Base-by-base conservation (phyloP, 345 rosid species). In the thale cress (Arabidopsis thaliana) region DNA sequence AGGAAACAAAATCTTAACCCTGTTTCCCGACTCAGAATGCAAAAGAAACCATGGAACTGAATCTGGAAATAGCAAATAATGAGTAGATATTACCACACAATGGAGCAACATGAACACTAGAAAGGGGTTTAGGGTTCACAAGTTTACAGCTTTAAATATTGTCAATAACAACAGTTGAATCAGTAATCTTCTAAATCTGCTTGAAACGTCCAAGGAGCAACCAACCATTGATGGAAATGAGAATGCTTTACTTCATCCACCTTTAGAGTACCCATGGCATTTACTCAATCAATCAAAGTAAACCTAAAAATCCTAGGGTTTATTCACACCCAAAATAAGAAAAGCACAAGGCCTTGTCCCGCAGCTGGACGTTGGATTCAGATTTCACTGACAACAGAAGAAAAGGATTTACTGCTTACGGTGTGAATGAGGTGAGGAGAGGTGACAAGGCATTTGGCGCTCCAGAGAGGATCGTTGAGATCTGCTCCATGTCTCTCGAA, bases 401-500 rank as follows among this genome's bases (percentile, higher is more conserved):
- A 50, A 28, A 28, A 28, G 32, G 32, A 28, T 28, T 28, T 2
- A 28, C 32, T 2, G 4, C 32, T 65, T 69, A 71, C 80, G 64
- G 76, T 33, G 79, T 83, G 91, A 71, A 90, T 76, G 83, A 87
- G 91, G 70, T 87, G 85, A 76, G 93, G 85, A 56, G 91, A 87
- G 14, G 86, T 82, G 79, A 87, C 81, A 28, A 90, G 93, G 71
- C 93, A 88, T 82, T 87, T 87, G 83, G 96, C 91, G 73, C 93
- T 88, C 93, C 93, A 90, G 65, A 90, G 90, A 33, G 93, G 91
- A 78, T 90, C 93, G 52, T 87, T 88, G 69, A 90, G 93, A 82
- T 90, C 90, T 50, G 96, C 93, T 14, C 91, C 91, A 63, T 83
- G 87, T 14, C 88, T 73, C 86, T 88, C 91, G 66, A 90, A 87